phyloP scores from a whole-genome alignment of 1,284 basidiomycete genomes.

The Amylostereum areolatum region DNA sequence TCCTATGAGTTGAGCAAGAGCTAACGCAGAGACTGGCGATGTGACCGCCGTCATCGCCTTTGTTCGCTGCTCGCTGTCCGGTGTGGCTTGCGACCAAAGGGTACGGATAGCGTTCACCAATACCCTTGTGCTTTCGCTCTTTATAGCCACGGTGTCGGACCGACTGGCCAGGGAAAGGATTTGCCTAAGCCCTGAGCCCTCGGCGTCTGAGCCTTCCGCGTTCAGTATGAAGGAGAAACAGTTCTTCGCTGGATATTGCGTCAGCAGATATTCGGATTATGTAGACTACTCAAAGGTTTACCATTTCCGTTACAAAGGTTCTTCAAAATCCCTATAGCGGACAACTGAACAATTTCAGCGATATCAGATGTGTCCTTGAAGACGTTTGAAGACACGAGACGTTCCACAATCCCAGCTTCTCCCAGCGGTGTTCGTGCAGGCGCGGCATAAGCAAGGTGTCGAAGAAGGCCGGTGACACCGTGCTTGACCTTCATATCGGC shows the following conservation, averaged over 20 bases:
- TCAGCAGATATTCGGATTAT: too few species aligned
- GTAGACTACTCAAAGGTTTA: constrained; percentile 28
- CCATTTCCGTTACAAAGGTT: constrained; percentile 77
- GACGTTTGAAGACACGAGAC: constrained; percentile 59
- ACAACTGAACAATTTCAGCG: constrained; percentile 81
- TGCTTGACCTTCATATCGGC: constrained; percentile 81
- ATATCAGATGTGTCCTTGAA: constrained; percentile 73
- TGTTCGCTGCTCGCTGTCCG: constrained; percentile 36
- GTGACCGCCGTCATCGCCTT: constrained; percentile 50
- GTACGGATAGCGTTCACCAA: constrained; percentile 79
- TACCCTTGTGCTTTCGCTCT: constrained; percentile 86
- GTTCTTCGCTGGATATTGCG: constrained; percentile 48
- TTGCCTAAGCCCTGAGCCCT: constrained; percentile 49
- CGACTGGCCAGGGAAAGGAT: constrained; percentile 73
- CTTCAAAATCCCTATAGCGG: constrained; percentile 84
- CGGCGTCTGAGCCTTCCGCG: constrained; percentile 20
- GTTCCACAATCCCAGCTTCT: constrained; percentile 58
- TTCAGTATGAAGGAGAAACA: constrained; percentile 52
- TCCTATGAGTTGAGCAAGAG: constrained; percentile 69
- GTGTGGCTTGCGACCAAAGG: constrained; percentile 51
- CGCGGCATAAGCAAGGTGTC: constrained; percentile 76
- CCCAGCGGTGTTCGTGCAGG: constrained; percentile 58
- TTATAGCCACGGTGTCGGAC: constrained; percentile 77
- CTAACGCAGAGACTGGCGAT: constrained; percentile 47
- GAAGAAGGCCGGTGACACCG: constrained; percentile 75